A percentile compares a stretch with the other conserved stretches of the same genome.
These are phyloP conservation scores for Purpureocillium lavendulum DNA, from an alignment of 2,329 filamentous ascomycete genomes.

Conservation along the genomic window DNA sequence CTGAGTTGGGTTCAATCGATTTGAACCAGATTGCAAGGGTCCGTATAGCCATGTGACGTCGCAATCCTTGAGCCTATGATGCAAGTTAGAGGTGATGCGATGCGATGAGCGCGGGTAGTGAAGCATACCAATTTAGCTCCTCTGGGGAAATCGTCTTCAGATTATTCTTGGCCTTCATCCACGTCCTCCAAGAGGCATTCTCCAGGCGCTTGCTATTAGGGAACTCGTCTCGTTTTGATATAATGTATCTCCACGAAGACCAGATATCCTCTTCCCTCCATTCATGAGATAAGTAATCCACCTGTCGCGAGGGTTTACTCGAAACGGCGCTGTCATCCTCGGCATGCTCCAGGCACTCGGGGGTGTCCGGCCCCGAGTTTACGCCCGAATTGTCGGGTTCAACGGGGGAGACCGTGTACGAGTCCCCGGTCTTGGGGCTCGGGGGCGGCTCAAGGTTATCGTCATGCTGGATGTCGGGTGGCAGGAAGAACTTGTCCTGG, in stretches of 20 bases:
- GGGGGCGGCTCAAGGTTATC: constrained; percentile 40
- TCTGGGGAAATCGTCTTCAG: constrained; percentile 85
- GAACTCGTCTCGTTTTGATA: constrained; percentile 69
- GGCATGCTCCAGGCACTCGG: constrained; percentile 49
- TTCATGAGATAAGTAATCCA: constrained; percentile 91
- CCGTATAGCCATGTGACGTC: constrained; percentile 98
- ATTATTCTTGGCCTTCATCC: constrained; percentile 86
- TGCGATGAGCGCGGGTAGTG: not conserved
- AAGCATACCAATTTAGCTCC: constrained; percentile 74
- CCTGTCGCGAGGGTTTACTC: constrained; percentile 71
- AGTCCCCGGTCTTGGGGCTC: constrained; percentile 41
- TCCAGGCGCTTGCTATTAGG: constrained; percentile 76
- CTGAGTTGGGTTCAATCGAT: constrained; percentile 40
- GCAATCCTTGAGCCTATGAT: constrained; percentile 80
- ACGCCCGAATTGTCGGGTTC: constrained; percentile 42
- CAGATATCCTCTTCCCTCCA: constrained; percentile 96
- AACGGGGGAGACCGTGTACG: constrained; percentile 43
- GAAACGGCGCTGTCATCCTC: constrained; percentile 75
- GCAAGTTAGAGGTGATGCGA: too few species aligned
- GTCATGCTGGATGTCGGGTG: constrained; percentile 19
- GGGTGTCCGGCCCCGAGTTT: constrained; percentile 49
- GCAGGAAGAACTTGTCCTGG: constrained; percentile 35
- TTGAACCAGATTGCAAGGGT: constrained; percentile 68
- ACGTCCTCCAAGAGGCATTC: constrained; percentile 95
- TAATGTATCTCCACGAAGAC: constrained; percentile 93